phyloP scores from a whole-genome alignment of 176 grass and related monocot genomes.

The Triticum dicoccoides region DNA sequence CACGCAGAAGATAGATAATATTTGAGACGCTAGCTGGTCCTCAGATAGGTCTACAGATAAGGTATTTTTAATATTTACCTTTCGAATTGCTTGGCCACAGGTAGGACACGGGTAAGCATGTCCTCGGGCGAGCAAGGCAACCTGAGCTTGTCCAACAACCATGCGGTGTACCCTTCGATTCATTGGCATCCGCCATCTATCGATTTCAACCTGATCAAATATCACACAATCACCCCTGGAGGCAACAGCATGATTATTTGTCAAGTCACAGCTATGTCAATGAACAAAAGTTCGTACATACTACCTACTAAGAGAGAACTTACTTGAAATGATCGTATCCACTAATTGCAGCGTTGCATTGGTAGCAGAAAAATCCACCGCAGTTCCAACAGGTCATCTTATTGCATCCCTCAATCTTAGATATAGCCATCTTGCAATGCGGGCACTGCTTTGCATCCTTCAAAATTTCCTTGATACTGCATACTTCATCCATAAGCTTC shows the following conservation, averaged over 20 bases:
- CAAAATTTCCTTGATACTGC: conserved; percentile 58
- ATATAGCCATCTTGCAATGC: conserved; percentile 73
- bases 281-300: background rate
- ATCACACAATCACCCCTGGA: conserved; percentile 53
- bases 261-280: background rate
- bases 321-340: conserved; percentile 86
- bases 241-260: conserved; percentile 4
- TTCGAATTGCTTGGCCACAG: conserved; percentile 52
- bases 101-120: conserved; percentile 56
- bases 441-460: conserved; percentile 73
- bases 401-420: conserved; percentile 75
- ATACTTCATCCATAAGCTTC: conserved; percentile 56
- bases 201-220: conserved; percentile 57
- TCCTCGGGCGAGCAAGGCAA: conserved; percentile 10
- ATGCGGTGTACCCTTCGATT: conserved; percentile 43
- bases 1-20: background rate
- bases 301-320: conserved; percentile 7
- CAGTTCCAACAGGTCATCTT: conserved; percentile 74
- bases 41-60: background rate
- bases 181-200: conserved; percentile 64
- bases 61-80: conserved; percentile 31
- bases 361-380: conserved; percentile 62
- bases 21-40: background rate
- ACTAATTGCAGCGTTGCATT: conserved; percentile 59
- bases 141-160: conserved; percentile 38